Conservation (phyloP, 1,284 basidiomycete genomes). For the Termitomyces sp. region DNA sequence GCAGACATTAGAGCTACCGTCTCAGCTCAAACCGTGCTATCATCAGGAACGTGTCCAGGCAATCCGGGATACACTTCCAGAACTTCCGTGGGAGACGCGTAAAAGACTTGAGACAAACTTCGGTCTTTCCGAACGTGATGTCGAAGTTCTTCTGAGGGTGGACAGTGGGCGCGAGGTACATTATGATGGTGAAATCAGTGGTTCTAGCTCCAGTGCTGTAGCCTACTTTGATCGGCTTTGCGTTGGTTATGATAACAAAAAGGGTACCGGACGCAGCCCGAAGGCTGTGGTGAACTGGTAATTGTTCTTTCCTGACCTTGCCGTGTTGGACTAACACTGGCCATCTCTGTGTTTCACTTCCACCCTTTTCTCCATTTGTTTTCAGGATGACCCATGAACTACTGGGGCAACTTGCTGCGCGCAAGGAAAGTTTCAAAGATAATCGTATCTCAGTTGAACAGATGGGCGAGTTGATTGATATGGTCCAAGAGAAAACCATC, state of each 20-base stretch:
- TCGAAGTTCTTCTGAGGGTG: slow-evolving; percentile 73
- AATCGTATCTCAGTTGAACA: slow-evolving; percentile 58
- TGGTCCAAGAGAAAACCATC: slow-evolving; percentile 63
- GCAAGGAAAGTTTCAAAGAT: slow-evolving; percentile 55
- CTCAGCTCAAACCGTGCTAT: background rate
- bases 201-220: slow-evolving; percentile 41
- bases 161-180: slow-evolving; percentile 60
- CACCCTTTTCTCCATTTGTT: slow-evolving; percentile 3
- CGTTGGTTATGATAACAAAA: slow-evolving; percentile 21
- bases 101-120: slow-evolving; percentile 48
- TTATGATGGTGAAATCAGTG: slow-evolving; percentile 52
- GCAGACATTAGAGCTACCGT: background rate
- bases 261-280: slow-evolving; percentile 43
- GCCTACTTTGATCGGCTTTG: slow-evolving; percentile 73
- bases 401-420: slow-evolving; percentile 67
- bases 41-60: slow-evolving; percentile 54
- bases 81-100: slow-evolving; percentile 70
- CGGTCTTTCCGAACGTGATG: slow-evolving; percentile 56
- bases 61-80: slow-evolving; percentile 62
- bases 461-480: slow-evolving; percentile 74
- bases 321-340: background rate
- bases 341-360: background rate
- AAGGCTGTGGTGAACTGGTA: slow-evolving; percentile 85
- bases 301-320: slow-evolving; percentile 7
- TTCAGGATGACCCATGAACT: slow-evolving; percentile 84